phyloP scores from a whole-genome alignment of 2,329 filamentous ascomycete genomes.

The Hypocreales sp. region DNA sequence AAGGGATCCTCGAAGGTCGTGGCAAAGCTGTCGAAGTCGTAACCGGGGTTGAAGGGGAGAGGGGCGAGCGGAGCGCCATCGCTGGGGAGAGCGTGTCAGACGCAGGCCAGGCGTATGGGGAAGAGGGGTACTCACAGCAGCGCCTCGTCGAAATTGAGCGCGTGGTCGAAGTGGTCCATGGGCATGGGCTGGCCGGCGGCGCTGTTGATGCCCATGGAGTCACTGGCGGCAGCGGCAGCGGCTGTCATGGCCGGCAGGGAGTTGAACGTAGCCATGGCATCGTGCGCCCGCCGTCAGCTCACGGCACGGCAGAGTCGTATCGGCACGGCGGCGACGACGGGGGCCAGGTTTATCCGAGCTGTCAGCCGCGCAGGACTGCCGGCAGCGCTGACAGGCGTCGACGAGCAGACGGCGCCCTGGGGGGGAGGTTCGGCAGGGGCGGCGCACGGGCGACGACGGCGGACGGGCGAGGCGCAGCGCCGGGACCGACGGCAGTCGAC shows the following conservation, averaged over 20 bases:
- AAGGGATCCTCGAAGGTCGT: slow-evolving; percentile 53
- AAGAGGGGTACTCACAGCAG: slow-evolving; percentile 29
- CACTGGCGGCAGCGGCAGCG: slow-evolving; percentile 26
- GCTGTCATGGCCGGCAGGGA: slow-evolving; percentile 35
- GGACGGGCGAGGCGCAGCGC: no score
- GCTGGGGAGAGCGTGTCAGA: slow-evolving; percentile 6
- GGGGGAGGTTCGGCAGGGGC: no score
- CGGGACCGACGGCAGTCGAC: no score
- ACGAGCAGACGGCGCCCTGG: no score
- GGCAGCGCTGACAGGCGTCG: no score
- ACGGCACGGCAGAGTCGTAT: slow-evolving; percentile 7
- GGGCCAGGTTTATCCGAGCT: background rate
- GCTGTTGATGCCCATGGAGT: slow-evolving; percentile 30
- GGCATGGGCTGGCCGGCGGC: slow-evolving; percentile 20
- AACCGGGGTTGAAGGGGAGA: slow-evolving; percentile 40
- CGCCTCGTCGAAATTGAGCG: slow-evolving; percentile 39
- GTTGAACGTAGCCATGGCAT: slow-evolving; percentile 45
- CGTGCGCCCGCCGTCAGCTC: slow-evolving; percentile 14
- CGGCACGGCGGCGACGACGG: slow-evolving; percentile 3
- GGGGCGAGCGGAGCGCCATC: slow-evolving; percentile 18
- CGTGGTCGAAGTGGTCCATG: slow-evolving; percentile 36
- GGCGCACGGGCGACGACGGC: no score
- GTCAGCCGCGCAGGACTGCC: no score
- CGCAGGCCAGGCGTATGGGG: background rate
- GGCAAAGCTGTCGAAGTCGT: slow-evolving; percentile 45